Evolutionary conservation across 371 early-diverging fungal species (phyloP).

Genomic region (Dinochytrium kinnereticum): DNA sequence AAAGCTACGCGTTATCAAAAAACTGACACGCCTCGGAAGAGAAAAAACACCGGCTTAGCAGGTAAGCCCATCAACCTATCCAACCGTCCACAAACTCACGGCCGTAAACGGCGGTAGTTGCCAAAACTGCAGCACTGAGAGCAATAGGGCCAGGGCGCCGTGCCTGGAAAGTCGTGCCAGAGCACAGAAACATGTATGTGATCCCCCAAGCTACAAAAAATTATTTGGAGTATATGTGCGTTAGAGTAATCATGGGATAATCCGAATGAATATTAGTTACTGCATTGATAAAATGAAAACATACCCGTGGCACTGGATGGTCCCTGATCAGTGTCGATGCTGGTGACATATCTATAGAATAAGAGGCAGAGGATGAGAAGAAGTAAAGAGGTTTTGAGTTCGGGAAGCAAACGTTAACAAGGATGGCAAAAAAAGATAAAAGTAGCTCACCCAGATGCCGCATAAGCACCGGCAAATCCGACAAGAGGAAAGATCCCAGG

Average conservation of each 20-base stretch:
- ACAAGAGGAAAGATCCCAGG: conserved; percentile 21
- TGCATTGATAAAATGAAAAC: no score
- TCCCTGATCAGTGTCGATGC: conserved; percentile 27
- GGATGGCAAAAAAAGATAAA: no score
- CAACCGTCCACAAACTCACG: conserved; percentile 24
- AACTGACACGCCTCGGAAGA: no score
- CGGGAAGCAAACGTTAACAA: no score
- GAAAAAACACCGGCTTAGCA: neutral
- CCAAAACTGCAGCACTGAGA: conserved; percentile 19
- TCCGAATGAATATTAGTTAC: no score
- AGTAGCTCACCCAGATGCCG: conserved; percentile 14
- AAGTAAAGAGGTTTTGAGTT: no score
- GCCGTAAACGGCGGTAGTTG: conserved; percentile 15
- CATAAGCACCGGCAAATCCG: conserved; percentile 31
- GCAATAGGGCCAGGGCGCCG: conserved; percentile 22
- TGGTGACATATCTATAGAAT: conserved; percentile 10
- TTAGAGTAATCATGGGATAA: neutral
- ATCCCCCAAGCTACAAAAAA: conserved; percentile 24
- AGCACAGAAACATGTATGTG: conserved; percentile 23
- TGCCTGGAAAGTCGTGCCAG: neutral
- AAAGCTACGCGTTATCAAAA: neutral
- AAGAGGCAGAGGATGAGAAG: neutral
- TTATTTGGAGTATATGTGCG: conserved; percentile 1
- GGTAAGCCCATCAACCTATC: neutral
- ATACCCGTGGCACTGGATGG: conserved; percentile 31